Evolutionary conservation across 2,329 filamentous ascomycete species (phyloP), one percentile per base, ranked within the genome.

Genomic region (Colletotrichum gloeosporioides): DNA sequence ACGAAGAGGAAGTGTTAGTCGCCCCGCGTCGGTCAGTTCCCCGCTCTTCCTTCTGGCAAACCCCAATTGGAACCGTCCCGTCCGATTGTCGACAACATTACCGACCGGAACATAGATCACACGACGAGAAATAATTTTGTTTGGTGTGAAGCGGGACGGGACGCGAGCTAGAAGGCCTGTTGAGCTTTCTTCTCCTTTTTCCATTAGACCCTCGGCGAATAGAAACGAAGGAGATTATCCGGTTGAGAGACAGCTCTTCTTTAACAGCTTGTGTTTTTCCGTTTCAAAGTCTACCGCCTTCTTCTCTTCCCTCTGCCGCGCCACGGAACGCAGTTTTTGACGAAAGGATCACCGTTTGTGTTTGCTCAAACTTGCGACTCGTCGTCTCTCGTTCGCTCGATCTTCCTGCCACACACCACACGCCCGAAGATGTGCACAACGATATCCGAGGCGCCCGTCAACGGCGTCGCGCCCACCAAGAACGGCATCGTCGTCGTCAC

Each of bases 401-500:
- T 2, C 27, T 55, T 8, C 18, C 10, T 68, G 3, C 3, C n/a
- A 29, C n/a, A 25, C 4, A 61, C 9, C 62, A 39, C 53, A 27
- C 25, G 13, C 2, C n/a, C 18, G 4, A 75, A 71, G 63, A 68
- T 71, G 25, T 64, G 68, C 36, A 16, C 63, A n/a, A 72, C 72
- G 18, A 63, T 69, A 57, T 39, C 68, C 57, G 68, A 69, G 27
- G 36, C 63, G 44, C 63, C 63, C 15, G 57, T 61, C 3, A 71
- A 73, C 32, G 73, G 64, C 27, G 63, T 55, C 36, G 29, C 63
- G 39, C 55, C 44, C 15, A 34, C 68, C 12, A 75, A 75, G 55
- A 71, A 72, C 49, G 72, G 68, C 39, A 44, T 68, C 31, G 55
- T 62, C 34, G 62, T 59, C 44, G 75, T 62, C 8, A 69, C 69